phyloP scores from a whole-genome alignment of 768 basidiomycete species.

The Pleurotus citrinopileatus region DNA sequence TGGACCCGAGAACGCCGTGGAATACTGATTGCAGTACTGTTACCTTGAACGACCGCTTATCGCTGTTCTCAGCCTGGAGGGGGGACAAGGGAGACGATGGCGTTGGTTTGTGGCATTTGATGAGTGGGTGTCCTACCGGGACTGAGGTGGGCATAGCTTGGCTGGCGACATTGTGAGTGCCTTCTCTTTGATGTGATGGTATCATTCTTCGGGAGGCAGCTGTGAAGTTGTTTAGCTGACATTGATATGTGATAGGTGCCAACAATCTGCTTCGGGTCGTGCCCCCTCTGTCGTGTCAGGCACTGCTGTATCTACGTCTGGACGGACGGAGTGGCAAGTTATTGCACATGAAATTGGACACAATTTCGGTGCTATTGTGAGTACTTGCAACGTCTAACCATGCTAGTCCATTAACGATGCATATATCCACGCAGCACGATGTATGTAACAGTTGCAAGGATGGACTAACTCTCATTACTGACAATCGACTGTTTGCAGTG shows the following conservation, averaged over 20 bases:
- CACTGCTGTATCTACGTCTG: conserved; percentile 77
- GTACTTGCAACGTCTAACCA: conserved; percentile 26
- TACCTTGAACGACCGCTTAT: conserved; percentile 68
- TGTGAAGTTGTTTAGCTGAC: conserved; percentile 7
- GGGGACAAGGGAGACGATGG: conserved; percentile 70
- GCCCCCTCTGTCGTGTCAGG: conserved; percentile 63
- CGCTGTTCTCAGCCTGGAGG: conserved; percentile 80
- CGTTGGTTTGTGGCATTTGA: conserved; percentile 84
- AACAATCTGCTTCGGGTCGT: conserved; percentile 45
- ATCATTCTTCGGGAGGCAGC: neutral
- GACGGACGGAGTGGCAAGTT: conserved; percentile 79
- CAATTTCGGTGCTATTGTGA: conserved; percentile 86
- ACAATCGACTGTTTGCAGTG: conserved; percentile 41
- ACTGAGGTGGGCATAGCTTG: conserved; percentile 86
- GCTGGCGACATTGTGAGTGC: conserved; percentile 70
- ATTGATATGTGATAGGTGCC: conserved; percentile 39
- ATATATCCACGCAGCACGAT: conserved; percentile 45
- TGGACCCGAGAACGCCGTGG: conserved; percentile 61
- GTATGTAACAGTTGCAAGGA: no score
- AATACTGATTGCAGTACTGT: conserved; percentile 64
- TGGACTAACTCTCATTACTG: neutral
- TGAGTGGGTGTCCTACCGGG: conserved; percentile 82
- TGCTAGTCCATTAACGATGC: no score
- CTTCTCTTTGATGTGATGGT: neutral
- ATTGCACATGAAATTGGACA: conserved; percentile 82